These are phyloP conservation scores for Eucalyptus lansdowneana DNA, from an alignment of 345 rosid genomes.

Conservation along the genomic window DNA sequence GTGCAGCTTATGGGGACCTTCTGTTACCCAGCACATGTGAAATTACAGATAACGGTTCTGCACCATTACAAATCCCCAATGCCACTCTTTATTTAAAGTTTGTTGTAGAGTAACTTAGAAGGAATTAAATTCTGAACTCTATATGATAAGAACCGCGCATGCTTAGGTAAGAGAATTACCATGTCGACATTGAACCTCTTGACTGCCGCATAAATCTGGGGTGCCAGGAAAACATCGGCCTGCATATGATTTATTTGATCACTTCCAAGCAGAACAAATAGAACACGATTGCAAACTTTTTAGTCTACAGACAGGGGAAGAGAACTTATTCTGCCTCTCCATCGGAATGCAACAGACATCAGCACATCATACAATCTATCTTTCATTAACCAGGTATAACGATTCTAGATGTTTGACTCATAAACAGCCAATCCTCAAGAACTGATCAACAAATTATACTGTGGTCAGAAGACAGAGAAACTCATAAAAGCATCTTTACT, in stretches of 20 bases:
- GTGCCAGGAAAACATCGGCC: conserved; percentile 83
- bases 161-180: conserved; percentile 26
- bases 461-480: neutral
- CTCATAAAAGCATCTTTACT: neutral
- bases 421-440: neutral
- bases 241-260: conserved; percentile 8
- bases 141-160: neutral
- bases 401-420: neutral
- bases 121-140: neutral
- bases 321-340: neutral
- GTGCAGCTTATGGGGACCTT: neutral
- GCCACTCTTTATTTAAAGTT: neutral
- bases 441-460: neutral
- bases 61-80: neutral
- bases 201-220: conserved; percentile 44
- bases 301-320: neutral
- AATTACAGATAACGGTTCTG: neutral
- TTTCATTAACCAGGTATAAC: neutral
- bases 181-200: conserved; percentile 50
- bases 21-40: neutral
- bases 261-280: neutral
- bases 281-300: neutral
- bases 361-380: neutral
- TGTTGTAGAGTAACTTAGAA: neutral
- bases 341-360: neutral